phyloP scores from a whole-genome alignment of 257 asterid species.

The Gentiana straminea region DNA sequence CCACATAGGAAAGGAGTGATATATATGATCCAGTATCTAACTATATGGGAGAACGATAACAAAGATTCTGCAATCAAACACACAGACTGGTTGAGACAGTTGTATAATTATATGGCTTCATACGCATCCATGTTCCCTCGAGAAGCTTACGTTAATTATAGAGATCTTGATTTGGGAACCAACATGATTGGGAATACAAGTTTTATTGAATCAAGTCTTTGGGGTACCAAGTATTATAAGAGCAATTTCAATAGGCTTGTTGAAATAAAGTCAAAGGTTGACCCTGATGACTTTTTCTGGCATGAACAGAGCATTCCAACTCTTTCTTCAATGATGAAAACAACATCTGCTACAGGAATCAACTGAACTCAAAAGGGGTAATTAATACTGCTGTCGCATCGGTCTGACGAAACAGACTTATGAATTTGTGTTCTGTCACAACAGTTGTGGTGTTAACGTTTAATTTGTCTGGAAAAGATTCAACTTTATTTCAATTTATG shows the following conservation, averaged over 20 bases:
- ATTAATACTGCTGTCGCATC: too few relatives aligned
- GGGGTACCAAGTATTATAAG: conserved; percentile 56
- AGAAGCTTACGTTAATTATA: conserved; percentile 55
- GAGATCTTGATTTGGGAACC: conserved; percentile 62
- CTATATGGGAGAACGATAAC: conserved; percentile 34
- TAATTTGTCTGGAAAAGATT: too few relatives aligned
- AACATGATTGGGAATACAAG: conserved; percentile 26
- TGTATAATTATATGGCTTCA: conserved; percentile 50
- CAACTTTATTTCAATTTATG: too few relatives aligned
- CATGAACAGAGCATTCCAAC: conserved; percentile 73
- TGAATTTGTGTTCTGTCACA: too few relatives aligned
- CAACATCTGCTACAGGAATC: conserved; percentile 15
- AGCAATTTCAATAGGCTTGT: conserved; percentile 40
- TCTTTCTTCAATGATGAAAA: conserved; percentile 17
- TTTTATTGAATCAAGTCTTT: conserved; percentile 30
- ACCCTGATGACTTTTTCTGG: conserved; percentile 58
- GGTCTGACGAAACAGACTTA: too few relatives aligned
- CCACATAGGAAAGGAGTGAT: conserved; percentile 52
- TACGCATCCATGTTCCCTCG: conserved; percentile 56
- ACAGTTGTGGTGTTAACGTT: too few relatives aligned
- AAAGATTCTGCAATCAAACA: conserved; percentile 33
- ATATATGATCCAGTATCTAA: conserved; percentile 36
- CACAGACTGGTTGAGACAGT: conserved; percentile 41
- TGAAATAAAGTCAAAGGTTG: conserved; percentile 45
- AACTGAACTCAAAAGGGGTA: conserved; percentile 8